Evolutionary conservation across 352 stramenopile species (phyloP).

Genomic region (Globisporangium spinosum): DNA sequence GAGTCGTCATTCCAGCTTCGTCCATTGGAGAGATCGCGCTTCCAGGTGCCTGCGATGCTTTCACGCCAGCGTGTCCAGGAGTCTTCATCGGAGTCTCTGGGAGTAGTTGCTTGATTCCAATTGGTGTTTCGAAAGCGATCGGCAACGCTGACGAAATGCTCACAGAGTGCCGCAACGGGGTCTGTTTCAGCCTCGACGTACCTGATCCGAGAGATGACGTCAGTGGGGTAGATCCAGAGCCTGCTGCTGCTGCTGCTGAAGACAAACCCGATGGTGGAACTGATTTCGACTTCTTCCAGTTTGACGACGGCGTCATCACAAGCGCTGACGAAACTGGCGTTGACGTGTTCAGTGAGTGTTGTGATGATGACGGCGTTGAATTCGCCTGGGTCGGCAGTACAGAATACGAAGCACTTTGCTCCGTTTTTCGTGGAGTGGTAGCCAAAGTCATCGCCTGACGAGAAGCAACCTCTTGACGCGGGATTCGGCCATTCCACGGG

Average conservation of each 20-base stretch:
- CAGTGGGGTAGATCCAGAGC: not conserved
- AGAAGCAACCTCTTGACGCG: conserved; percentile 7
- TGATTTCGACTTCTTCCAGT: conserved; percentile 19
- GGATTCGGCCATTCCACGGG: conserved; percentile 41
- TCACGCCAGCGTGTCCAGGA: not conserved
- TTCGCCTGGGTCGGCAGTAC: conserved; percentile 8
- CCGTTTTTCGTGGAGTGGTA: conserved; percentile 18
- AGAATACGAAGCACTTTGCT: conserved; percentile 8
- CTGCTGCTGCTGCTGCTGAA: not conserved
- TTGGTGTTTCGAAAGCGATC: not conserved
- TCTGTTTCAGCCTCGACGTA: not conserved
- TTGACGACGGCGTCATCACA: conserved; percentile 18
- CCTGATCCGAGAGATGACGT: not conserved
- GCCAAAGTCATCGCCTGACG: not conserved
- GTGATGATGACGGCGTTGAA: not conserved
- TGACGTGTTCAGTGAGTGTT: conserved; percentile 7
- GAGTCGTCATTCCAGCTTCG: conserved; percentile 18
- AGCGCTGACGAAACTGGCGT: conserved; percentile 24
- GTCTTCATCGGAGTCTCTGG: conserved; percentile 7
- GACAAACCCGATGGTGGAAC: conserved; percentile 17
- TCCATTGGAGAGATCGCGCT: not conserved
- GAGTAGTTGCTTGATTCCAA: conserved; percentile 3
- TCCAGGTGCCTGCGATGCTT: not conserved
- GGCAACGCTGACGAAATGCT: conserved; percentile 8
- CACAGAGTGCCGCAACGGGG: not conserved